Evolutionary conservation across 768 basidiomycete genomes (phyloP), one percentile per base, ranked within the genome.

Genomic region (Suillus clintonianus): DNA sequence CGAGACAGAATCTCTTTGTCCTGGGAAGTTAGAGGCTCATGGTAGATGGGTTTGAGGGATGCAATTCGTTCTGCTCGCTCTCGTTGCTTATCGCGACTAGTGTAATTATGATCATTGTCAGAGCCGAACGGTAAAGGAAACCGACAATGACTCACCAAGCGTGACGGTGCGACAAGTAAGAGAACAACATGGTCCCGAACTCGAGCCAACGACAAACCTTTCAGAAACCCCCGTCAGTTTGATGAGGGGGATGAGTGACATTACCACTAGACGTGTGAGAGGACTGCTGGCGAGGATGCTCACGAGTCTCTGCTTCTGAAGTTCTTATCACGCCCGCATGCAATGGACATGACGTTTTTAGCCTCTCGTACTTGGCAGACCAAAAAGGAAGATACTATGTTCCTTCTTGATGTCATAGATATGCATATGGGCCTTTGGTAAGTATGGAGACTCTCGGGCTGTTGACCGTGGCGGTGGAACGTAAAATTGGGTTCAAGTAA

Each of bases 151-250:
- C 64, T 67, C 41, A 81, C 81, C 79, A 81, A 50, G 78, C 71
- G 17, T 67, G 74, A 51, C 71, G 71, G 55, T 82, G 77, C 36
- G 71, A 61, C 30, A 80, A 57, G 62, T 79, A 82, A 24, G 78
- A 79, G 48, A 78, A 77, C 64, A 77, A 43, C 78, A 73, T 75
- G 30, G 19, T 32, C 30, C 50, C 4, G 48, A 53, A 43, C 5
- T 4, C 22, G 22, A 13, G 7, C 42, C 19, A 55, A 36, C n/a
- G n/a, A 14, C 15, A 57, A 60, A 30, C 8, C 34, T 54, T 57
- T 34, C 32, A 54, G 36, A 55, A 22, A 55, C 14, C 14, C 34
- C 10, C 27, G 54, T 27, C 2, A 11, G 55, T 56, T 41, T 4
- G 4, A 27, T 27, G 39, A 30, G 17, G 56, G 17, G 5, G 17